A percentile compares a stretch with the other conserved stretches of the same genome.
Evolutionary conservation across 805 yeast species (phyloP).

Genomic region (Cyberlindnera mrakii): DNA sequence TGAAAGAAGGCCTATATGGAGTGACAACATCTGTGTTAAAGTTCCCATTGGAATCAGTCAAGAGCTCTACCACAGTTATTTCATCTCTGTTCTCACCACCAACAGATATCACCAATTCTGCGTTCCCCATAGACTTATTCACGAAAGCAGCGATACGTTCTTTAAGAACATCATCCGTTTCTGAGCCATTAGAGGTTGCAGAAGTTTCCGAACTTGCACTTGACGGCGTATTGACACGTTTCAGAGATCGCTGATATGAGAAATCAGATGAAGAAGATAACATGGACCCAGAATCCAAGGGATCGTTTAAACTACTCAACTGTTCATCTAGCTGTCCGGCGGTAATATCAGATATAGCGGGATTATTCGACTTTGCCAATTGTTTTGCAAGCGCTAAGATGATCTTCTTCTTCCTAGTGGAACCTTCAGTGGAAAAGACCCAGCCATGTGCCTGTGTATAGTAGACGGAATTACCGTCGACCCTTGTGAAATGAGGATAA

Average conservation of each 20-base stretch:
- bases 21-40: constrained; percentile 50
- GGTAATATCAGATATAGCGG: constrained; percentile 17
- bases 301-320: constrained; percentile 22
- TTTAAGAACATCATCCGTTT: constrained; percentile 44
- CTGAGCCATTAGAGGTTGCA: constrained; percentile 8
- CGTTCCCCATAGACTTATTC: constrained; percentile 56
- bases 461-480: constrained; percentile 27
- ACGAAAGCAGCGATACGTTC: constrained; percentile 67
- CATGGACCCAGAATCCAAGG: constrained; percentile 23
- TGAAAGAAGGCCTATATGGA: constrained; percentile 52
- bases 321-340: constrained; percentile 33
- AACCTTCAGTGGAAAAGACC: constrained; percentile 60
- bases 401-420: constrained; percentile 65
- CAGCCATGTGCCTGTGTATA: constrained; percentile 68
- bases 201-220: constrained; percentile 2
- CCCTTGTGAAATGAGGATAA: constrained; percentile 50
- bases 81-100: constrained; percentile 41
- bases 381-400: constrained; percentile 66
- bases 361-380: constrained; percentile 38
- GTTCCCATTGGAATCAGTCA: constrained; percentile 64
- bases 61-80: constrained; percentile 27
- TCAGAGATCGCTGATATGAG: not conserved
- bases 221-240: constrained; percentile 8
- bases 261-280: constrained; percentile 5
- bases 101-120: constrained; percentile 47